phyloP scores from a whole-genome alignment of 441 rosid genomes.

The Omphalea diandra region DNA sequence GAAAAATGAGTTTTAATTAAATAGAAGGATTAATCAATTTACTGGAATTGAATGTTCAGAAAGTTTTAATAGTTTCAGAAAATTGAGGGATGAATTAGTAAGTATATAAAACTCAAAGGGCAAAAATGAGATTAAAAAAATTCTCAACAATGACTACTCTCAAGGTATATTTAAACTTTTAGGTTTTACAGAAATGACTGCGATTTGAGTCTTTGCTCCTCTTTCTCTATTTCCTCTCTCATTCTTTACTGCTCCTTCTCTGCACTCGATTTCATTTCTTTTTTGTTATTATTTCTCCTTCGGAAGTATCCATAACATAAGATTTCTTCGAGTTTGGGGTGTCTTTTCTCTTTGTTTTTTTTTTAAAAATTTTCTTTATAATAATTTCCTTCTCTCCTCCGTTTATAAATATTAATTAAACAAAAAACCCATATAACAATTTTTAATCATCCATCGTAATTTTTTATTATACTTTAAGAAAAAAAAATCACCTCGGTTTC shows the following conservation, averaged over 20 bases:
- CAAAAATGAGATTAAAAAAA: not conserved
- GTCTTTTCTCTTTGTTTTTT: conserved; percentile 28
- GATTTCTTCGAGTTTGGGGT: conserved; percentile 22
- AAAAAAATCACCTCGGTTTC: conserved; percentile 23
- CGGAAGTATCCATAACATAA: conserved; percentile 18
- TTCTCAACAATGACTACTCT: conserved; percentile 17
- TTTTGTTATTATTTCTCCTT: conserved; percentile 28
- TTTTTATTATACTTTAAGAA: conserved; percentile 4
- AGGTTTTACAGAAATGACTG: conserved; percentile 42
- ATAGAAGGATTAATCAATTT: no score
- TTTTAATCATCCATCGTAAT: conserved; percentile 31
- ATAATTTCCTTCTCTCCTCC: not conserved
- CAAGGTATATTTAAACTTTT: conserved; percentile 27
- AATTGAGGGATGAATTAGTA: no score
- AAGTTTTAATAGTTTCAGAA: no score
- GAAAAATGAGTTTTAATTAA: no score
- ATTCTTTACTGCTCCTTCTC: conserved; percentile 19
- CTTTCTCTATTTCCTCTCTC: not conserved
- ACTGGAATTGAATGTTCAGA: no score
- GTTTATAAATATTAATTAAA: not conserved
- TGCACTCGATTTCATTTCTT: conserved; percentile 33
- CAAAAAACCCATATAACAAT: conserved; percentile 46
- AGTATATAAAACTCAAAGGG: no score
- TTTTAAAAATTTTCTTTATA: no score
- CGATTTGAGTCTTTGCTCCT: conserved; percentile 29